Evolutionary conservation across 2,329 filamentous ascomycete genomes (phyloP).

Genomic region (Diaporthe destruens): DNA sequence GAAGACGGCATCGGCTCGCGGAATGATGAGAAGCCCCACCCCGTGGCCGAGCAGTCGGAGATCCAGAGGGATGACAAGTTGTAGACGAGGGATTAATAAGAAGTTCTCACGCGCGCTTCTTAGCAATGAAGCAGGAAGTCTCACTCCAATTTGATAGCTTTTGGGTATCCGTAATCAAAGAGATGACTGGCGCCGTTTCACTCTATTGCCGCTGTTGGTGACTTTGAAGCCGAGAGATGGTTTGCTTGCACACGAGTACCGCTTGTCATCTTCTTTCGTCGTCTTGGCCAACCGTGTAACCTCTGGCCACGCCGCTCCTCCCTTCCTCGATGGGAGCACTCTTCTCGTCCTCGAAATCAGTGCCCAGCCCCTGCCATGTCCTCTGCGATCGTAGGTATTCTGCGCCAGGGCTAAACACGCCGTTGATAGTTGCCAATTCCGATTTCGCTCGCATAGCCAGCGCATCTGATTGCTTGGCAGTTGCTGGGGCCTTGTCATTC

Average conservation of each 20-base stretch:
- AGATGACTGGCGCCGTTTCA: constrained; percentile 16
- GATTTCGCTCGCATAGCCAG: constrained; percentile 70
- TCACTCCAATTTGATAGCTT: background rate
- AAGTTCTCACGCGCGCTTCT: background rate
- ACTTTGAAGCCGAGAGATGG: background rate
- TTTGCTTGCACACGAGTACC: background rate
- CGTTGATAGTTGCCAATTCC: constrained; percentile 84
- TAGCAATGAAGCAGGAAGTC: background rate
- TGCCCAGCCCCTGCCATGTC: constrained; percentile 93
- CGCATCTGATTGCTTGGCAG: constrained; percentile 55
- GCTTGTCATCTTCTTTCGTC: constrained; percentile 36
- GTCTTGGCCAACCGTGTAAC: constrained; percentile 81
- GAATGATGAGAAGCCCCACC: constrained; percentile 15
- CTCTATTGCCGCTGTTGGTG: constrained; percentile 3
- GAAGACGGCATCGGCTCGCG: constrained; percentile 4
- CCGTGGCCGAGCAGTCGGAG: constrained; percentile 23
- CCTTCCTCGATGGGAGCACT: constrained; percentile 85
- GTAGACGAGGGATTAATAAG: background rate
- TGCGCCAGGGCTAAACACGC: constrained; percentile 89
- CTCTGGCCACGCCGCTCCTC: constrained; percentile 86
- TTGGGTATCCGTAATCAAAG: constrained; percentile 26
- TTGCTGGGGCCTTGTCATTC: constrained; percentile 38
- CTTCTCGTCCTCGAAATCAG: constrained; percentile 77
- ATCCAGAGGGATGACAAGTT: background rate
- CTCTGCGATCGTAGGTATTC: constrained; percentile 85